Base-by-base conservation (phyloP, 75 land plant species). In the Cryptomeria japonica region DNA sequence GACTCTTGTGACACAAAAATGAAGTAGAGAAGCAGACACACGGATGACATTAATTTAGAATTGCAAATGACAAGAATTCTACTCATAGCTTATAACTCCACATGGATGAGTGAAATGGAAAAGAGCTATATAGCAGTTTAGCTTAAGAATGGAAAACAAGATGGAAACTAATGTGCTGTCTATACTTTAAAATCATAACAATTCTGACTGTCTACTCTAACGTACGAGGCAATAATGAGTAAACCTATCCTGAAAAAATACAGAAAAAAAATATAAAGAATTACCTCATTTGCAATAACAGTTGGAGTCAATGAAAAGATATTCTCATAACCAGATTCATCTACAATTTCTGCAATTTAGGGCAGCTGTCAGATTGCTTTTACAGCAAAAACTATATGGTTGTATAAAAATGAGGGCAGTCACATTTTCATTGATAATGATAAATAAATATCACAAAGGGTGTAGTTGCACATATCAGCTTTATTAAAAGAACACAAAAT, bases 281-380 rank as follows among this genome's bases (percentile, higher is more conserved):
- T 53, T 84, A 84, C 85, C 85, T 84, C 85, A 84, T n/a, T 84
- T 36, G 85, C 64, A 84, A 84, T 53, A 51, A 84, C 61, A 49
- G 37, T 36, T 84, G 85, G 85, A 11, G 37, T 84, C 22, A 84
- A 34, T 16, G 85, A 15, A 51, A 84, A 84, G 39, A 84, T 36
- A 53, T 84, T 68, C 86, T 55, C 61, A 15, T 36, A 16, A 84
- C 37, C 39, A 84, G 38, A n/a, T 84, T 84, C 85, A 49, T 1
- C 85, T 55, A 14, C 34, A 34, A 84, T 53, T 84, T 84, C 85
- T 84, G 61, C 41, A 84, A 9, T 55, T 84, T 55, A 0, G 4
- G 41, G 16, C 18, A 36, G 34, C 32, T 18, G n/a, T 82, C 84
- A 82, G 41, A 19, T 82, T 82, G 84, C 47, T 82, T 82, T 84